Percentiles rank a stretch among this genome's conserved stretches.
phyloP scores from a whole-genome alignment of 2,329 filamentous ascomycete species.

The Fusarium buxicola region DNA sequence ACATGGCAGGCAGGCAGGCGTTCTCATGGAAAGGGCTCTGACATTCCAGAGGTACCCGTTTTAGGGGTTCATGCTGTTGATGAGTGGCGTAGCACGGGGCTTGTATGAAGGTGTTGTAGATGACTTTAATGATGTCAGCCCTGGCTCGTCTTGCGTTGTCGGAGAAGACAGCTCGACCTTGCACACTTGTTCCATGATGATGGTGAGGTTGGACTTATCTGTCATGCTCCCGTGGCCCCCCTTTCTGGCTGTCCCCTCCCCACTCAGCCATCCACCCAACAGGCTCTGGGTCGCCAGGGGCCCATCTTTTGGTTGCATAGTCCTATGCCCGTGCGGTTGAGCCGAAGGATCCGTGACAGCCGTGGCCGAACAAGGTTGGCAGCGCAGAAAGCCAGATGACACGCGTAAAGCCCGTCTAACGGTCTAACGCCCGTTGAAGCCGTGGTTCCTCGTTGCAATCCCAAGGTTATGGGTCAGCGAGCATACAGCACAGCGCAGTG shows the following conservation, averaged over 20 bases:
- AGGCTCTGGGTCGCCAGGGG: constrained; percentile 27
- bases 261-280: constrained; percentile 34
- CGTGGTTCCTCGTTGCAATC: neutral
- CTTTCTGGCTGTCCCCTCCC: constrained; percentile 11
- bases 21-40: constrained; percentile 35
- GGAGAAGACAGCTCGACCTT: constrained; percentile 13
- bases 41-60: constrained; percentile 36
- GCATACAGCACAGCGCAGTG: no score
- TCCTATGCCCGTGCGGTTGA: constrained; percentile 20
- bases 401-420: constrained; percentile 1
- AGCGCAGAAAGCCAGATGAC: constrained; percentile 28
- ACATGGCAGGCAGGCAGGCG: constrained; percentile 29
- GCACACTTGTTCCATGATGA: constrained; percentile 14
- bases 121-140: constrained; percentile 32
- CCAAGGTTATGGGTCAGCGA: constrained; percentile 1
- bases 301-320: constrained; percentile 21
- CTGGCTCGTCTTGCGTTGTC: constrained; percentile 17
- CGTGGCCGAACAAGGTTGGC: constrained; percentile 11
- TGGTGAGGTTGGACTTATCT: constrained; percentile 16
- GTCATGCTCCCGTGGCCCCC: constrained; percentile 8
- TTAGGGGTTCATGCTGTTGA: constrained; percentile 14
- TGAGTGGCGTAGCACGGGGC: constrained; percentile 8
- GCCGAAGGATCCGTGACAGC: constrained; percentile 43
- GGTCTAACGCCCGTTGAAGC: constrained; percentile 1
- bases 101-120: constrained; percentile 37